Percentiles rank a stretch among this genome's conserved stretches.
These are phyloP conservation scores for Phytophthora pluvialis DNA, from an alignment of 352 stramenopile genomes.

Conservation along the genomic window DNA sequence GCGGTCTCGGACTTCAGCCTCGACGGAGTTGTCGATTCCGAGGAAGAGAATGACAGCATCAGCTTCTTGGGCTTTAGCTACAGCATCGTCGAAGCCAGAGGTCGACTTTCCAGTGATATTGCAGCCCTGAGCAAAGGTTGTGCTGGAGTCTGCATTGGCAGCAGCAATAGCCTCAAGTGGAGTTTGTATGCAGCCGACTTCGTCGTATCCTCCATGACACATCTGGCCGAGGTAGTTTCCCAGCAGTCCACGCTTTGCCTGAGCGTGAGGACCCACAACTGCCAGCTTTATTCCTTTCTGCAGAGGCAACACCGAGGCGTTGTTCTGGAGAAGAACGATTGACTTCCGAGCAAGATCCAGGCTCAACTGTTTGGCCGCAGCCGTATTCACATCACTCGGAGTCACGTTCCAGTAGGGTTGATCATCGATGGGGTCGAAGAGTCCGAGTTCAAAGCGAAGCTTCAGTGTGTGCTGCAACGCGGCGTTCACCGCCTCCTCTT, in stretches of 20 bases:
- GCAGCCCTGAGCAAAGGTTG: conserved; percentile 45
- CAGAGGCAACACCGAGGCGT: conserved; percentile 72
- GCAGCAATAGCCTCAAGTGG: conserved; percentile 68
- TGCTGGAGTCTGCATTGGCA: conserved; percentile 54
- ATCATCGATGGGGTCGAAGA: conserved; percentile 91
- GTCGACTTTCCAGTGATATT: conserved; percentile 75
- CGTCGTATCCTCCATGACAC: conserved; percentile 73
- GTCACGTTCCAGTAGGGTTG: conserved; percentile 83
- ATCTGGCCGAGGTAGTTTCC: conserved; percentile 91
- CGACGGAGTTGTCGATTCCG: conserved; percentile 84
- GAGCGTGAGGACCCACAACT: conserved; percentile 85
- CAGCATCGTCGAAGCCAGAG: conserved; percentile 54
- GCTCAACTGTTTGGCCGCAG: conserved; percentile 63
- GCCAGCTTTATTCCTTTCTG: conserved; percentile 55
- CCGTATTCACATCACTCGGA: conserved; percentile 77
- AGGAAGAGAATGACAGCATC: conserved; percentile 82
- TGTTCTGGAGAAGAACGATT: conserved; percentile 95
- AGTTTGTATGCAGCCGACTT: conserved; percentile 72
- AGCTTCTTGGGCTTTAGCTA: conserved; percentile 41
- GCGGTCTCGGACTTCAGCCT: conserved; percentile 77
- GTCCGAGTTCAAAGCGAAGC: conserved; percentile 89
- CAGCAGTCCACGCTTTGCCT: conserved; percentile 61
- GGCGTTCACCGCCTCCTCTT: conserved; percentile 56
- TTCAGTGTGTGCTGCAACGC: conserved; percentile 62
- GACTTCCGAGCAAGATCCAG: conserved; percentile 83